Base-by-base conservation (phyloP, 1,284 basidiomycete species). In the Sanghuangporus baumii region DNA sequence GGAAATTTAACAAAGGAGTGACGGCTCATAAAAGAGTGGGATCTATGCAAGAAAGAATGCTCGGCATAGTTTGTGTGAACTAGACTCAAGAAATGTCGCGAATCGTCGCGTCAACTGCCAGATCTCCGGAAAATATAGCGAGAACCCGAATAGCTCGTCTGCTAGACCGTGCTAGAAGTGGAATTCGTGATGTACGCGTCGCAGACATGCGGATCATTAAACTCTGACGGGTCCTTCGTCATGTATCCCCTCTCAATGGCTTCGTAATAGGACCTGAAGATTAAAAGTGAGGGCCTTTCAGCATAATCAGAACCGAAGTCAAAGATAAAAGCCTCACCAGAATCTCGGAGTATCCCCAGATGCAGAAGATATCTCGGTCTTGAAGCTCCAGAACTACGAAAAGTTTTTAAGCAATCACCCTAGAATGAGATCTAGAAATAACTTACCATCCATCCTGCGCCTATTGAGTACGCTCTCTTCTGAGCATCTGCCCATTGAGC, bases 381-480 rank as follows among this genome's bases (percentile, higher is more conserved):
- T 88, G 75, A 90, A 91, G 72, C 83, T 90, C 89, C 89, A 91
- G 74, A 85, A 91, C 86, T 89, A 40, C 20, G 46, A n/a, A 16
- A 46, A n/a, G 20, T n/a, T 6, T 2, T 18, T 46, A n/a, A 46
- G 43, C 16, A 46, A 14, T 14, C 2, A 5, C 26, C 26, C 26
- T 1, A 57, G 14, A 11, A 26, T 41, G 16, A 12, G n/a, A 11
- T 18, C 20, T 18, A 18, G 7, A 37, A 23, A 48, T 9, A 26
- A 78, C 78, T 72, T 69, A 89, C 87, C 50, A 89, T 79, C 88
- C 89, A 92, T 18, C 89, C 89, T 2, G 79, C 79, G 43, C 81
- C 81, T 68, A 87, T 71, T 61, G 78, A 79, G 64, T 88, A 91
- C 0, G 80, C 76, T 48, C 84, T 74, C 71, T 91, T 91, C 73